Conservation (phyloP, 306 rosid species). For the Gynostemma pentaphyllum region DNA sequence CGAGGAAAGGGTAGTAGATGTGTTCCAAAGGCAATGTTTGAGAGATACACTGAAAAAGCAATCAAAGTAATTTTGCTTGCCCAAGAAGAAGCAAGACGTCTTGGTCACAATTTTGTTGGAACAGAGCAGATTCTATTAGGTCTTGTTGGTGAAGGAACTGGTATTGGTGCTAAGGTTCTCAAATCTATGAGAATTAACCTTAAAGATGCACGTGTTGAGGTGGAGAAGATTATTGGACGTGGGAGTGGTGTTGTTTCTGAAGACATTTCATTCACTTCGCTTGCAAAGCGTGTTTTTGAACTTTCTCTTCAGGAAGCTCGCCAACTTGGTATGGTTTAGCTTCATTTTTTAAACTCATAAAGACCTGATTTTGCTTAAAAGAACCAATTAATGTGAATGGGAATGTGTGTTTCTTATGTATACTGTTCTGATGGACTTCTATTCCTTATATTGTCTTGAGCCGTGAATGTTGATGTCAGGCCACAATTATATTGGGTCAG, state of each 20-base stretch:
- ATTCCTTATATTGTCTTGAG: not conserved
- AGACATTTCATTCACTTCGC: conserved; percentile 96
- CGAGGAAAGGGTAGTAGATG: conserved; percentile 49
- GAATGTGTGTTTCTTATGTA: not conserved
- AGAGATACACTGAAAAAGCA: conserved; percentile 96
- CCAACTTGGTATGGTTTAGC: conserved; percentile 60
- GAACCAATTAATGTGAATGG: too few species aligned
- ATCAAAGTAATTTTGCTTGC: conserved; percentile 97
- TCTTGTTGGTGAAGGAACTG: conserved; percentile 97
- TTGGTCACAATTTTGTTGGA: conserved; percentile 98
- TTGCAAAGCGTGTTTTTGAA: conserved; percentile 97
- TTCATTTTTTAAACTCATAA: too few species aligned
- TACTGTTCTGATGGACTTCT: not conserved
- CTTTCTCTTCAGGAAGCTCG: conserved; percentile 98
- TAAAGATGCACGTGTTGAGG: conserved; percentile 97
- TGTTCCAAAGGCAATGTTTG: conserved; percentile 86
- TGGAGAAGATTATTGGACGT: conserved; percentile 97
- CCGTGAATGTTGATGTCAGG: conserved; percentile 28
- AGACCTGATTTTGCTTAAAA: too few species aligned
- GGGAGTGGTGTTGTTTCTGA: conserved; percentile 99
- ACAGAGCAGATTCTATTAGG: conserved; percentile 98
- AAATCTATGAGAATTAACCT: conserved; percentile 97
- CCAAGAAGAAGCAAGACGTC: conserved; percentile 96
- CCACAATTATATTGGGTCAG: conserved; percentile 91
- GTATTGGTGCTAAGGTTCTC: conserved; percentile 93